Evolutionary conservation across 768 basidiomycete species (phyloP), one percentile per base, ranked within the genome.

Genomic region (Gymnopilus junonius): DNA sequence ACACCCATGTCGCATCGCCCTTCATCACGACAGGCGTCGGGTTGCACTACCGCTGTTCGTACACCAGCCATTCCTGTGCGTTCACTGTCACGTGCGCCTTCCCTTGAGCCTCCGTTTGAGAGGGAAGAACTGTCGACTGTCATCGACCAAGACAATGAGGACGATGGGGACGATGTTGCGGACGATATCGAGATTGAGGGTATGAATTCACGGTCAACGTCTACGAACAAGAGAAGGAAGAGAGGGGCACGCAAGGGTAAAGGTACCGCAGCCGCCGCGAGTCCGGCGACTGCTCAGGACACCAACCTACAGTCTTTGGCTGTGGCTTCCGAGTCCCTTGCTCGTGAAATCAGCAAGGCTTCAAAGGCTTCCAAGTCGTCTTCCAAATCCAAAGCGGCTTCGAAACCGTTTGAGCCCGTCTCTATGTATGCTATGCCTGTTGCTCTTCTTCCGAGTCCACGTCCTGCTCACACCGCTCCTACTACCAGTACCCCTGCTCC

Each of bases 181-280:
- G 40, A 42, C 29, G 77, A 75, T 23, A 67, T 73, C 40, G 74
- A 79, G 11, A 67, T 76, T 31, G 74, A 78, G 23, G 77, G 72
- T 5, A 75, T 75, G 67, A 76, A 81, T 65, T 85, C 88, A 59
- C 81, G 90, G 55, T 87, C 88, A 11, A 79, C 89, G 11, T 92
- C 92, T 50, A 90, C 85, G 46, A 87, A 86, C 73, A 95, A 90
- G 77, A 84, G 93, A 27, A 85, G 93, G 61, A 95, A 93, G 76
- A 84, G 95, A 55, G 94, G 95, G 40, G 87, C 89, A 2, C 84
- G 95, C 56, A 95, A 93, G 78, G 91, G 90, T 70, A 93, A 91
- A 76, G 85, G 90, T 17, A 67, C 75, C n/a, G 71, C 57, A 12
- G 58, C 77, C 8, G 60, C 76, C n/a, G 60, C 73, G n/a, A 71